Conservation (phyloP, 345 rosid genomes). For the Salix udensis region DNA sequence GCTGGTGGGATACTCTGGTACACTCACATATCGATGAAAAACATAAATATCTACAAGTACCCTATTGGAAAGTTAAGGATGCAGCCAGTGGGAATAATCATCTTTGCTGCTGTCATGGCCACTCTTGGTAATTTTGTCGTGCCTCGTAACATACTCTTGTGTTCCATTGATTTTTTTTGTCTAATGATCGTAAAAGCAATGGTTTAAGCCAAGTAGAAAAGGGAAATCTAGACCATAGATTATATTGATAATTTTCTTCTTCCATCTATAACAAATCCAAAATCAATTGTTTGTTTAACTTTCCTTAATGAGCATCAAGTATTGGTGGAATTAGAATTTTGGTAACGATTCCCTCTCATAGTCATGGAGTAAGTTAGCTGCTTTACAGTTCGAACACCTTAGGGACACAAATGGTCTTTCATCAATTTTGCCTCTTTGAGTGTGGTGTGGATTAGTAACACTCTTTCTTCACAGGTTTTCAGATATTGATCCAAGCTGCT, state of each 20-base stretch:
- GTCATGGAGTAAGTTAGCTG: background rate
- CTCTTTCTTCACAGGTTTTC: conserved; percentile 53
- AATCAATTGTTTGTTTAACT: background rate
- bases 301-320: background rate
- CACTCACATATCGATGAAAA: conserved; percentile 84
- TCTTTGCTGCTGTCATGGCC: conserved; percentile 94
- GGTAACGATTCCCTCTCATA: background rate
- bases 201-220: background rate
- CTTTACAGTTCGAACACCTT: background rate
- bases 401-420: background rate
- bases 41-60: conserved; percentile 70
- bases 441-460: background rate
- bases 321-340: background rate
- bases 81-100: conserved; percentile 89
- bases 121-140: conserved; percentile 62
- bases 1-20: conserved; percentile 97
- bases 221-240: background rate
- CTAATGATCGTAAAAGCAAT: no score
- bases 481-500: conserved; percentile 66
- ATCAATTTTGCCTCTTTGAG: background rate
- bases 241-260: background rate
- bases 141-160: background rate
- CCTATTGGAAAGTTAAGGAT: conserved; percentile 97
- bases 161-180: background rate
- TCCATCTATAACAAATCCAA: background rate